A percentile compares a stretch with the other conserved stretches of the same genome.
Evolutionary conservation across 768 basidiomycete genomes (phyloP).

Genomic region (Strobilomyces confusus): DNA sequence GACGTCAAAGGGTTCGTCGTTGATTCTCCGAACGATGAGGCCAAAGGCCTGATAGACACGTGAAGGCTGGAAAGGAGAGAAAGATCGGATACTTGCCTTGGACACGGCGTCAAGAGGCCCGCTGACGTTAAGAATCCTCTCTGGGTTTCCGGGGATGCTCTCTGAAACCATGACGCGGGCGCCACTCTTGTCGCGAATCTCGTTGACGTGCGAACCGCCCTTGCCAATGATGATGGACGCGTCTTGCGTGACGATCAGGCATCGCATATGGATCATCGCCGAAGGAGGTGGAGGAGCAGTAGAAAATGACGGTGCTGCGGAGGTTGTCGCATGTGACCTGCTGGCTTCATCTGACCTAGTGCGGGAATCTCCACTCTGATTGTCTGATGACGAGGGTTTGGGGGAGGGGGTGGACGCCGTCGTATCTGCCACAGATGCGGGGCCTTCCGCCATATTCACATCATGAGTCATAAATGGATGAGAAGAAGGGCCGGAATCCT

Average conservation of each 20-base stretch:
- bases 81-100: conserved; percentile 56
- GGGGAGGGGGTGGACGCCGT: conserved; percentile 57
- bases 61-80: neutral
- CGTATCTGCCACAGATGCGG: conserved; percentile 37
- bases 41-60: conserved; percentile 77
- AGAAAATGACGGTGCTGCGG: conserved; percentile 47
- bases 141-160: conserved; percentile 98
- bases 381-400: conserved; percentile 42
- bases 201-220: conserved; percentile 93
- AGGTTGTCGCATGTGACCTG: conserved; percentile 44
- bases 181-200: conserved; percentile 96
- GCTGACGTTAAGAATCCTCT: conserved; percentile 94
- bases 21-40: conserved; percentile 96
- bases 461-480: conserved; percentile 44
- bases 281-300: conserved; percentile 53
- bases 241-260: conserved; percentile 98
- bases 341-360: conserved; percentile 34
- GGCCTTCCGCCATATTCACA: conserved; percentile 60
- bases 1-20: conserved; percentile 97
- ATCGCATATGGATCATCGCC: conserved; percentile 93
- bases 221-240: conserved; percentile 99
- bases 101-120: conserved; percentile 98
- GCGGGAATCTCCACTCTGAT: conserved; percentile 38
- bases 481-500: conserved; percentile 39
- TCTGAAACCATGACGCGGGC: conserved; percentile 97